Percentiles rank a stretch among this genome's conserved stretches.
Evolutionary conservation across 257 asterid species (phyloP).

Genomic region (Paulownia fortunei): DNA sequence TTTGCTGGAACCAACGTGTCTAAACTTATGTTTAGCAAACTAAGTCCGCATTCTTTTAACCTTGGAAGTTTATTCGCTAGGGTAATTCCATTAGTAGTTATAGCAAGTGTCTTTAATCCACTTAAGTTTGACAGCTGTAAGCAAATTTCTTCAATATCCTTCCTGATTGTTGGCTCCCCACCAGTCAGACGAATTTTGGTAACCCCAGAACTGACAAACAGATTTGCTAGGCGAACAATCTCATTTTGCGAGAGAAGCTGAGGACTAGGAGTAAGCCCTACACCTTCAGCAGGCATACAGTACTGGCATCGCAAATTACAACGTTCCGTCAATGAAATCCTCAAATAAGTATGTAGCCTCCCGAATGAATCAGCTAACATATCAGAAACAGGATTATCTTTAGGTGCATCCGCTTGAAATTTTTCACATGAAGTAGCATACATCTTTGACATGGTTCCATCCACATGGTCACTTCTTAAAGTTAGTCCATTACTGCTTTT

Average conservation of each 20-base stretch:
- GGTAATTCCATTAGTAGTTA: constrained; percentile 89
- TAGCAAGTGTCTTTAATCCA: constrained; percentile 82
- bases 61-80: constrained; percentile 81
- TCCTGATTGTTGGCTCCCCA: constrained; percentile 90
- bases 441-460: constrained; percentile 43
- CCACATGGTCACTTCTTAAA: constrained; percentile 28
- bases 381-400: constrained; percentile 55
- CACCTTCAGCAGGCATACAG: constrained; percentile 99
- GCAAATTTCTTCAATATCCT: constrained; percentile 90
- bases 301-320: constrained; percentile 95
- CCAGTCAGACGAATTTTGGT: constrained; percentile 92
- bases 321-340: constrained; percentile 93
- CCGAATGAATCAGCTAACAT: constrained; percentile 91
- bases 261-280: constrained; percentile 75
- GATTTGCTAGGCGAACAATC: constrained; percentile 72
- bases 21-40: constrained; percentile 82
- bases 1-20: constrained; percentile 95
- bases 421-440: constrained; percentile 61
- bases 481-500: constrained; percentile 35
- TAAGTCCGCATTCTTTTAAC: constrained; percentile 81
- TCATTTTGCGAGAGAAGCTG: constrained; percentile 70
- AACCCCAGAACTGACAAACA: constrained; percentile 93
- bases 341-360: constrained; percentile 83
- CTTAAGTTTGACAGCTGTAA: constrained; percentile 62
- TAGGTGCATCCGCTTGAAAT: constrained; percentile 42